Conservation (phyloP, 2,329 filamentous ascomycete species). For the Penicillium polonicum region DNA sequence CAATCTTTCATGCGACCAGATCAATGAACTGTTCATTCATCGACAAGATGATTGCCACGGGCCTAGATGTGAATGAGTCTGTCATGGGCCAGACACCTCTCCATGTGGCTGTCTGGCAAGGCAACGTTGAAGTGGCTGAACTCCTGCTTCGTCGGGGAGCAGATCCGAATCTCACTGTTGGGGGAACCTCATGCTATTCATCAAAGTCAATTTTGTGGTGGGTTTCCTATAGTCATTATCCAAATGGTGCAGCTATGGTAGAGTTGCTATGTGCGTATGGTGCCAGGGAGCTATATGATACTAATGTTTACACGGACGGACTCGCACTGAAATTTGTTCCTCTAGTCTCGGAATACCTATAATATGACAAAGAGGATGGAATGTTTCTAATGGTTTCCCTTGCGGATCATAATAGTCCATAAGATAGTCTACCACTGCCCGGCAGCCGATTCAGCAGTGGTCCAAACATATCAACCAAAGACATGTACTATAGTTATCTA, state of each 20-base stretch:
- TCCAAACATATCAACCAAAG: not conserved
- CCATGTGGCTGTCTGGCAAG: not conserved
- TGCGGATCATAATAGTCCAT: not conserved
- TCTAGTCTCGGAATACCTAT: not conserved
- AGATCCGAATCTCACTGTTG: not conserved
- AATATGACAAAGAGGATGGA: not conserved
- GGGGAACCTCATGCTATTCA: not conserved
- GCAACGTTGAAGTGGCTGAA: not conserved
- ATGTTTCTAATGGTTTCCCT: not conserved
- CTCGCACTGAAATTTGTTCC: not conserved
- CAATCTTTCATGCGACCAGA: not conserved
- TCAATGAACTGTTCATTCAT: not conserved
- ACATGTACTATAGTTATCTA: not conserved
- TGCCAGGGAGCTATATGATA: not conserved
- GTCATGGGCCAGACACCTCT: not conserved
- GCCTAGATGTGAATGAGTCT: constrained; percentile 3
- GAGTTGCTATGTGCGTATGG: constrained; percentile 1
- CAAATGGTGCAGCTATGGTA: not conserved
- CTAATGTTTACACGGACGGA: too few relatives aligned
- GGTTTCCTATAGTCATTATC: not conserved
- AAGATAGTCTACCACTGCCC: too few relatives aligned
- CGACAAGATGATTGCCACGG: not conserved
- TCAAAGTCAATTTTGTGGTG: not conserved
- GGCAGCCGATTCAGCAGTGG: not conserved
- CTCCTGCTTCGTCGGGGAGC: constrained; percentile 2